phyloP scores from a whole-genome alignment of 2,329 filamentous ascomycete species.

The Lachnellula arida region DNA sequence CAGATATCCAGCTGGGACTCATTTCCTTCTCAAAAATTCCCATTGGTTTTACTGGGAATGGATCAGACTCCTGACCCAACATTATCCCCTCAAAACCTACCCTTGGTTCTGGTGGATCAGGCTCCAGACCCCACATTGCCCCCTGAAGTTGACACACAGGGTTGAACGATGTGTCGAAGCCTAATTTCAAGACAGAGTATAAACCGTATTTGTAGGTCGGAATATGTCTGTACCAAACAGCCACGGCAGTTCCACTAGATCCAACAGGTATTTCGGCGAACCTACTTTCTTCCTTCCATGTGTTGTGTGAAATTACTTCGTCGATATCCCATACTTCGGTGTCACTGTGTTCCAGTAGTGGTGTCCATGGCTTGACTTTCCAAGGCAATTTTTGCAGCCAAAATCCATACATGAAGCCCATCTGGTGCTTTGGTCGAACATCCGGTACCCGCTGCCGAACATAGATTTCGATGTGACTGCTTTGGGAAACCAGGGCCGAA shows the following conservation, averaged over 20 bases:
- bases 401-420: slow-evolving; percentile 6
- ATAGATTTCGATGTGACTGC: background rate
- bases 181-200: slow-evolving; percentile 6
- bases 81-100: too few species aligned
- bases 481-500: background rate
- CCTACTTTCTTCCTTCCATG: slow-evolving; percentile 8
- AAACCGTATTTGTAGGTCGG: too few species aligned
- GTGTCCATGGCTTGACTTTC: background rate
- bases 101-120: background rate
- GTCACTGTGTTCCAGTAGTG: too few species aligned
- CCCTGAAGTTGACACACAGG: slow-evolving; percentile 3
- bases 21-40: background rate
- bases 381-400: slow-evolving; percentile 6
- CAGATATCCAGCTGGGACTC: background rate
- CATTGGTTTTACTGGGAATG: background rate
- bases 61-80: background rate
- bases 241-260: slow-evolving; percentile 6
- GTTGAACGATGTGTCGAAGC: slow-evolving; percentile 12
- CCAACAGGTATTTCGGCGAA: slow-evolving; percentile 9
- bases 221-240: slow-evolving; percentile 8
- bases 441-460: slow-evolving; percentile 6
- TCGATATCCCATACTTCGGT: background rate
- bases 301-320: slow-evolving; percentile 1
- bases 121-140: background rate
- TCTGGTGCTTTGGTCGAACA: background rate